Evolutionary conservation across 352 stramenopile genomes (phyloP), one percentile per base, ranked within the genome.

Genomic region (Globisporangium radiosum): DNA sequence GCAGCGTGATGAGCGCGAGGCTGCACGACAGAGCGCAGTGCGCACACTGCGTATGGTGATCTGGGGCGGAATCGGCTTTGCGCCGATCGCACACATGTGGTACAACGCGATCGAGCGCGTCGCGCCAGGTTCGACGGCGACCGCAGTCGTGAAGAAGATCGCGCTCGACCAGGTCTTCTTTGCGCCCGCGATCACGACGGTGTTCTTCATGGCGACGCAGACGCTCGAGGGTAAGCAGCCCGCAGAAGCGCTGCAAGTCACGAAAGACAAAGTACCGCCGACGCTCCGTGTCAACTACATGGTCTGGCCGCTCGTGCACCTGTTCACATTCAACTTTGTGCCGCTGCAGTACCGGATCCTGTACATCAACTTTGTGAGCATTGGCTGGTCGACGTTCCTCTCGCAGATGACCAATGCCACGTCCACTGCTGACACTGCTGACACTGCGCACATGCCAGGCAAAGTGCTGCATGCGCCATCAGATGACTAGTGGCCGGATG

Each of bases 31-130:
- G 53, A 56, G 50, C 14, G 49, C 37, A 9, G 33, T 55, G 3
- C 63, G 73, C 9, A 85, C 73, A n/a, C 52, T 56, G 10, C 70
- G 76, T 56, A 78, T 94, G 76, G 81, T 93, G 60, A 73, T 94
- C 42, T 97, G 94, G 66, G 88, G 88, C 37, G 81, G 92, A 10
- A 57, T 93, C 14, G 72, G 96, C 44, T 85, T 95, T 63, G 85
- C 89, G 37, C 88, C 89, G 13, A 77, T 76, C 63, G 94, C 92
- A 73, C 87, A 97, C 69, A 94, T 81, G 54, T 97, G 94, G 68
- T 97, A 96, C 62, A 72, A 86, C 19, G 49, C 90, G 39, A 78
- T 97, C 38, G 90, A 97, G 59, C 58, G 59, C 69, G 48, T 70
- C 43, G 71, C 76, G 17, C 66, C 64, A 1, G 70, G 64, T 17